Evolutionary conservation across 345 rosid species (phyloP).

Genomic region (Eucalyptus sp.): DNA sequence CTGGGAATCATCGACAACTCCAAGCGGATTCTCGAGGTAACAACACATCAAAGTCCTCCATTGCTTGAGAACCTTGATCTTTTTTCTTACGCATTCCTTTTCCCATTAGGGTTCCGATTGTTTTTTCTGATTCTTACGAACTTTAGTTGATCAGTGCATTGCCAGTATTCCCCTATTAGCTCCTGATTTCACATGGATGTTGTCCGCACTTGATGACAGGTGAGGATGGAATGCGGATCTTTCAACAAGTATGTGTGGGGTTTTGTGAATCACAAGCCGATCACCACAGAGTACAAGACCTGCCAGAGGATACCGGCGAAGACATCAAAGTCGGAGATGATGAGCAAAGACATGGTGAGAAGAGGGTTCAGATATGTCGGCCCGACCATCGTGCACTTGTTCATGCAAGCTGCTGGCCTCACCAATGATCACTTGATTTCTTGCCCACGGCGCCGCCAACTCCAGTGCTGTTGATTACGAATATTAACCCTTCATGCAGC

Average conservation of each 20-base stretch:
- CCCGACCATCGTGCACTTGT: constrained; percentile 50
- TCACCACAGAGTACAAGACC: constrained; percentile 36
- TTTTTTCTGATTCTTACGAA: neutral
- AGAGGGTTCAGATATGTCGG: constrained; percentile 51
- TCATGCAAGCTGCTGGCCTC: constrained; percentile 62
- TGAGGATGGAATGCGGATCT: constrained; percentile 33
- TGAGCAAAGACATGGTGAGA: constrained; percentile 70
- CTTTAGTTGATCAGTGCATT: neutral
- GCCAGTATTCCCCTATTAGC: neutral
- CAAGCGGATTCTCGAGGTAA: constrained; percentile 39
- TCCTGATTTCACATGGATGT: neutral
- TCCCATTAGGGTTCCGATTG: neutral
- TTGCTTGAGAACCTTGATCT: neutral
- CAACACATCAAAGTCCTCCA: neutral
- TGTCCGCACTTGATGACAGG: constrained; percentile 3
- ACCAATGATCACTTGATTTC: constrained; percentile 52
- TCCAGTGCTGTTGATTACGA: neutral
- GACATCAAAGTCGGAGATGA: constrained; percentile 57
- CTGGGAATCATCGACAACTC: constrained; percentile 56
- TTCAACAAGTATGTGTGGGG: constrained; percentile 49
- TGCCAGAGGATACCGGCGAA: constrained; percentile 52
- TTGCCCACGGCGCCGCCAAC: constrained; percentile 37
- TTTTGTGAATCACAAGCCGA: constrained; percentile 43
- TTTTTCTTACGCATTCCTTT: neutral
- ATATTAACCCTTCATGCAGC: neutral